Evolutionary conservation across 108 stramenopile genomes (phyloP).

Genomic region (Stephanodiscus triporus): DNA sequence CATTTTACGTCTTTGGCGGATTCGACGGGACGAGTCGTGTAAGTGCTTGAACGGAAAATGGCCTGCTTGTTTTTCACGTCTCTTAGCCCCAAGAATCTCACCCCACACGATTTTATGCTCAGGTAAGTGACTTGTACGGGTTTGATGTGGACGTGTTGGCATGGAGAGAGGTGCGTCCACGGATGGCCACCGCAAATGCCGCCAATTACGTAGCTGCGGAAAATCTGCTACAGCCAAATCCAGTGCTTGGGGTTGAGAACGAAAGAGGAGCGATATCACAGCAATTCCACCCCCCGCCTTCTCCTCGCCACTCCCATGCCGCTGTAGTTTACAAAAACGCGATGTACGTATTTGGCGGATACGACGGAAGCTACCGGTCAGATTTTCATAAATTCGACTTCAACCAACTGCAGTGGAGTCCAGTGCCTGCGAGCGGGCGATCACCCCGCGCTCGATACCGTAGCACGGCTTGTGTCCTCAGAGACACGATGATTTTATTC

Average conservation of each 20-base stretch:
- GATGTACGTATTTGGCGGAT: slow-evolving; percentile 92
- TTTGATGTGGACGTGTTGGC: slow-evolving; percentile 81
- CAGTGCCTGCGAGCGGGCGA: slow-evolving; percentile 79
- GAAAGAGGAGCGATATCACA: slow-evolving; percentile 3
- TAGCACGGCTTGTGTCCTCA: slow-evolving; percentile 87
- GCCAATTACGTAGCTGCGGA: not conserved
- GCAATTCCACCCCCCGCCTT: slow-evolving; percentile 64
- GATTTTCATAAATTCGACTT: slow-evolving; percentile 94
- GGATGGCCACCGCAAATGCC: slow-evolving; percentile 2
- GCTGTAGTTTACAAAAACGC: slow-evolving; percentile 85
- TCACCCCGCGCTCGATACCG: slow-evolving; percentile 94
- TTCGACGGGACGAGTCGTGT: slow-evolving; percentile 91
- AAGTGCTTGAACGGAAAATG: slow-evolving; percentile 6
- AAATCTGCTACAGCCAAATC: slow-evolving; percentile 6
- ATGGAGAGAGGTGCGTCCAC: slow-evolving; percentile 79
- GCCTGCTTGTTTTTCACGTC: not conserved
- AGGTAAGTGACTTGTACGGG: slow-evolving; percentile 76
- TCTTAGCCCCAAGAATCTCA: not conserved
- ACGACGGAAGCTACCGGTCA: slow-evolving; percentile 92
- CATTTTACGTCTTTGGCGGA: slow-evolving; percentile 91
- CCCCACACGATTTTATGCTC: not conserved
- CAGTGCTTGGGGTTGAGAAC: slow-evolving; percentile 3
- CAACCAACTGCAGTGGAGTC: slow-evolving; percentile 64
- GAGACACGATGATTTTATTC: slow-evolving; percentile 81
- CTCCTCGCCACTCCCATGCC: slow-evolving; percentile 94